These are phyloP conservation scores for Globisporangium yorkense DNA, from an alignment of 352 stramenopile genomes.

Conservation along the genomic window DNA sequence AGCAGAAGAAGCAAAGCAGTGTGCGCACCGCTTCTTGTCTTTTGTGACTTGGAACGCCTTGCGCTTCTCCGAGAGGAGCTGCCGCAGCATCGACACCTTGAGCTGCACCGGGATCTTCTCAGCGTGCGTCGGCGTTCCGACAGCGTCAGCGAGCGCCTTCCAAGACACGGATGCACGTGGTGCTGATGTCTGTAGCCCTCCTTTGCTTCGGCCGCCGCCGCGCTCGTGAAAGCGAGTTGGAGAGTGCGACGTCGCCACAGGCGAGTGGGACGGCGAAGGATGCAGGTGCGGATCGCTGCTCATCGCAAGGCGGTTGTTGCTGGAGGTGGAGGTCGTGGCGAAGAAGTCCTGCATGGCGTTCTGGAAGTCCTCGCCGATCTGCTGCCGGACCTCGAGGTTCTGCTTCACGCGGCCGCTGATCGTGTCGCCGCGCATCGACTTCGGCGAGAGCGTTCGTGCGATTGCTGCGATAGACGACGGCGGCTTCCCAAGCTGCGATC, in stretches of 20 bases:
- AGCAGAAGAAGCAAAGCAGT: neutral
- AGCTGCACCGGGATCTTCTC: slow-evolving; percentile 52
- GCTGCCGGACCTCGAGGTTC: slow-evolving; percentile 27
- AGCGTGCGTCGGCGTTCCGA: slow-evolving; percentile 1
- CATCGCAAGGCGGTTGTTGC: neutral
- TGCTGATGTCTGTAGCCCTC: neutral
- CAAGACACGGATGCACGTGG: neutral
- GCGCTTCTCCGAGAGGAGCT: slow-evolving; percentile 58
- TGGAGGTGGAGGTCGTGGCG: slow-evolving; percentile 10
- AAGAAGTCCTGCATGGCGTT: slow-evolving; percentile 61
- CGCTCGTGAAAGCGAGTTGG: neutral
- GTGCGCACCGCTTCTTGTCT: slow-evolving; percentile 24
- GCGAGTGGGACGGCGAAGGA: neutral
- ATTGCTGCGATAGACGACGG: slow-evolving; percentile 7
- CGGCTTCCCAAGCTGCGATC: neutral
- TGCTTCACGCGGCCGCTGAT: slow-evolving; percentile 14
- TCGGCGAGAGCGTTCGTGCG: slow-evolving; percentile 1
- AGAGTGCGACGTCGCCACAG: neutral
- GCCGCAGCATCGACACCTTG: slow-evolving; percentile 44
- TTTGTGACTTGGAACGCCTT: slow-evolving; percentile 37
- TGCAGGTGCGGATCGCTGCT: neutral
- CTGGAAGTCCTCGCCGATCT: slow-evolving; percentile 52
- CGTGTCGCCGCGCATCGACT: neutral
- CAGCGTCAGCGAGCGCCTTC: slow-evolving; percentile 4
- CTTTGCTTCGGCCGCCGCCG: neutral